Base-by-base conservation (phyloP, 1,284 basidiomycete species). In the Apiotrichum porosum region DNA sequence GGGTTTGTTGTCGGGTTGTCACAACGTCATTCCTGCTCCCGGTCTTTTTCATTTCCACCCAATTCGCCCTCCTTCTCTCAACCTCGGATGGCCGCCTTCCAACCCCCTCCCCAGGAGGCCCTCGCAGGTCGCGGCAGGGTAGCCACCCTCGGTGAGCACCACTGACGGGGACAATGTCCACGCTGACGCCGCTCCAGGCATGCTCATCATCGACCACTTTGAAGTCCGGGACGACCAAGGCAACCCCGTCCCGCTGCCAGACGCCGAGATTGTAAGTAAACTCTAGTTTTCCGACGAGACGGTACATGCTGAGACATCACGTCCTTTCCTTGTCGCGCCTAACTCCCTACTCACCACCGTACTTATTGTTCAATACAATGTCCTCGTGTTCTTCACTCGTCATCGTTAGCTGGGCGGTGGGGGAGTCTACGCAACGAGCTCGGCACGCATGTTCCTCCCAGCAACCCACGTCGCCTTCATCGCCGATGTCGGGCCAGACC, bases 361-460 rank as follows among this genome's bases (percentile, higher is more conserved):
- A n/a, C n/a, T n/a, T n/a, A n/a, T n/a, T n/a, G n/a, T n/a, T n/a
- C n/a, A n/a, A n/a, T n/a, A n/a, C n/a, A n/a, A n/a, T n/a, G n/a
- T n/a, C n/a, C n/a, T n/a, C n/a, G n/a, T n/a, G n/a, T n/a, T n/a
- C n/a, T n/a, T n/a, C n/a, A n/a, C n/a, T n/a, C n/a, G n/a, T n/a
- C n/a, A n/a, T n/a, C n/a, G n/a, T n/a, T 59, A 92, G 86, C 89
- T 95, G 52, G 92, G 92, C 26, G 92, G 92, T 1, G 92, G 88
- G 6, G 92, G 92, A 1, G 86, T 77, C 9, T 92, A 65, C 88
- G 55, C 55, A 1, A 42, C 38, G n/a, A 33, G 39, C 3, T 42
- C 45, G 2, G 47, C 48, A 9, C 40, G 42, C 9, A 17, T 52
- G 34, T 71, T 71, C 56, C 54, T 62, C 8, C 54, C 69, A 1